Evolutionary conservation across 768 basidiomycete genomes (phyloP).

Genomic region (Kockovaella imperatae): DNA sequence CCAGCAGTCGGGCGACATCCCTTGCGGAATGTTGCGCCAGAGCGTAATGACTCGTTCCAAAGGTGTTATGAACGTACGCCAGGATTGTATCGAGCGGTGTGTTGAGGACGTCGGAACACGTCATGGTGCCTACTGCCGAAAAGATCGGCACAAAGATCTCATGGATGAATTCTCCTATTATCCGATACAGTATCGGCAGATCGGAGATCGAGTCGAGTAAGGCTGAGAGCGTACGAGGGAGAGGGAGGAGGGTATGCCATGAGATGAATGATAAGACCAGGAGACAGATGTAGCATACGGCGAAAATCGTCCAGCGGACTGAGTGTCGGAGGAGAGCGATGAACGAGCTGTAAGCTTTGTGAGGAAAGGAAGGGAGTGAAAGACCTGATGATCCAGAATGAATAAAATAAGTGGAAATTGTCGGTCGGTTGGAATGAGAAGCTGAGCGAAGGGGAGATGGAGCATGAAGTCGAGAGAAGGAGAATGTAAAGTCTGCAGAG

Average conservation of each 20-base stretch:
- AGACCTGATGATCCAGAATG: constrained; percentile 57
- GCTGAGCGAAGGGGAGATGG: neutral
- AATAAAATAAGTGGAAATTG: constrained; percentile 51
- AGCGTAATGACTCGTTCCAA: constrained; percentile 64
- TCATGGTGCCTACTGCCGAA: constrained; percentile 65
- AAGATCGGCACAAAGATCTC: constrained; percentile 59
- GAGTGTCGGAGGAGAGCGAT: constrained; percentile 8
- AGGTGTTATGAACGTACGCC: constrained; percentile 64
- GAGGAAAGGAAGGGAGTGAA: constrained; percentile 51
- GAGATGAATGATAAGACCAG: constrained; percentile 27
- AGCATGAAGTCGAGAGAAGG: constrained; percentile 60
- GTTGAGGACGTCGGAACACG: constrained; percentile 51
- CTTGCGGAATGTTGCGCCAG: constrained; percentile 48
- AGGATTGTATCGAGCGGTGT: constrained; percentile 62
- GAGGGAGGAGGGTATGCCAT: constrained; percentile 36
- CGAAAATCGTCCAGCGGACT: constrained; percentile 45
- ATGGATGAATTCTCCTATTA: constrained; percentile 53
- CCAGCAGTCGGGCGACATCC: constrained; percentile 19
- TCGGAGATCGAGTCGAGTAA: constrained; percentile 13
- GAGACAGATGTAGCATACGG: constrained; percentile 47
- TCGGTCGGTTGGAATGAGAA: neutral
- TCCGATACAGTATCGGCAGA: constrained; percentile 48
- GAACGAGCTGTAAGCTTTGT: constrained; percentile 4
- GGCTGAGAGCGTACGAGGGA: constrained; percentile 26
- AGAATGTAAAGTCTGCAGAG: constrained; percentile 59